A percentile compares a stretch with the other conserved stretches of the same genome.
phyloP scores from a whole-genome alignment of 129 eudicot species.

The Helianthus tuberosus region DNA sequence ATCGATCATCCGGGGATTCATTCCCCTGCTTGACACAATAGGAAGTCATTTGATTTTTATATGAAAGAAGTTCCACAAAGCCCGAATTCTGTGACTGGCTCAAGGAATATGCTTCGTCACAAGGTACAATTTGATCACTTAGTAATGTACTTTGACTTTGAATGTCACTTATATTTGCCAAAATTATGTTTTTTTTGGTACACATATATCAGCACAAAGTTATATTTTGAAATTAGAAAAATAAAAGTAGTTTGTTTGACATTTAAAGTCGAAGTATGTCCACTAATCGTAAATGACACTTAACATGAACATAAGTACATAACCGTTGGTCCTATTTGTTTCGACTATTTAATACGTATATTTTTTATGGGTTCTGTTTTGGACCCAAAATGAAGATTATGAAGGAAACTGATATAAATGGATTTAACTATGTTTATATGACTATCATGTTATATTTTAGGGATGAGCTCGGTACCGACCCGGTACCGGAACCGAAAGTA shows the following conservation, averaged over 20 bases:
- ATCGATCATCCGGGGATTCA: conserved; percentile 49
- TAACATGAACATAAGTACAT: background rate
- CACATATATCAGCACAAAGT: background rate
- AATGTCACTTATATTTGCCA: conserved; percentile 2
- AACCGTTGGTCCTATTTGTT: conserved; percentile 8
- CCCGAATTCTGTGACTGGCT: too few species aligned
- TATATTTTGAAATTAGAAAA: too few species aligned
- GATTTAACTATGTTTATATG: background rate
- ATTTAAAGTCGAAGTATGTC: too few species aligned
- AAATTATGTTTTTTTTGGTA: background rate
- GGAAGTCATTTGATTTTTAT: conserved; percentile 47
- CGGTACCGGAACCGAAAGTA: too few species aligned
- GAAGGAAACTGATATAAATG: background rate
- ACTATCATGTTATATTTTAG: conserved; percentile 5
- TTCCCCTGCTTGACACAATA: conserved; percentile 51
- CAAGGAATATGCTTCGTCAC: conserved; percentile 35
- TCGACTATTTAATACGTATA: background rate
- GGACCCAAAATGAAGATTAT: background rate
- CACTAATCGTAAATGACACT: background rate
- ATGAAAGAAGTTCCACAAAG: too few species aligned
- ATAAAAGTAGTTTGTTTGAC: too few species aligned
- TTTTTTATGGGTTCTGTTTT: background rate
- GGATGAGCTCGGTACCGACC: too few species aligned
- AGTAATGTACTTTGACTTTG: conserved; percentile 3
- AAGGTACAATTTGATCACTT: conserved; percentile 50